phyloP scores from a whole-genome alignment of 2,329 filamentous ascomycete species.

The Pseudogymnoascus sp. region DNA sequence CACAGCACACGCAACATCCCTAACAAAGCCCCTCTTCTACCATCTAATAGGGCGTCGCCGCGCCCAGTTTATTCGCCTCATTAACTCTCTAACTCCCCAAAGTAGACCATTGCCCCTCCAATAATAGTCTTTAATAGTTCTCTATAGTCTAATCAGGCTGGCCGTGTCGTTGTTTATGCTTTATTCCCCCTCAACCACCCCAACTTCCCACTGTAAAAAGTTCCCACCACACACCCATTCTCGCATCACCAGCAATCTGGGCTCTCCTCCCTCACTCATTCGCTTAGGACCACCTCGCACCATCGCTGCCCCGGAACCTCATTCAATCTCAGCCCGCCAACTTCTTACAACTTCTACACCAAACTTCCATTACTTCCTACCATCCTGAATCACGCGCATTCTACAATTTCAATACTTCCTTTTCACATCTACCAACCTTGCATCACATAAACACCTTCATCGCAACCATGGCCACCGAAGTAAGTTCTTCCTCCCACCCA shows the following conservation, averaged over 20 bases:
- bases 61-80: background rate
- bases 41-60: background rate
- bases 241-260: background rate
- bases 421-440: background rate
- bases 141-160: background rate
- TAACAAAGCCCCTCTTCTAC: background rate
- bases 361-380: background rate
- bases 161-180: background rate
- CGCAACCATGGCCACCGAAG: constrained; percentile 29
- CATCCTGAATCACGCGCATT: constrained; percentile 8
- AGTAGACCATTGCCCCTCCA: background rate
- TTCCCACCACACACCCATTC: background rate
- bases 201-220: background rate
- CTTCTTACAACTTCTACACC: background rate
- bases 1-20: background rate
- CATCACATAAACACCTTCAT: background rate
- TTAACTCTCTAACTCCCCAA: background rate
- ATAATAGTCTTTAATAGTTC: background rate
- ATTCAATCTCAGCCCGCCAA: constrained; percentile 9
- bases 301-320: constrained; percentile 1
- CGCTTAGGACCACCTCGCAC: constrained; percentile 8
- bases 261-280: background rate
- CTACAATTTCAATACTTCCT: background rate
- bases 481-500: constrained; percentile 22
- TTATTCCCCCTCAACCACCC: background rate